Conservation (phyloP, 2,329 filamentous ascomycete genomes). For the Aspergillus terreus region DNA sequence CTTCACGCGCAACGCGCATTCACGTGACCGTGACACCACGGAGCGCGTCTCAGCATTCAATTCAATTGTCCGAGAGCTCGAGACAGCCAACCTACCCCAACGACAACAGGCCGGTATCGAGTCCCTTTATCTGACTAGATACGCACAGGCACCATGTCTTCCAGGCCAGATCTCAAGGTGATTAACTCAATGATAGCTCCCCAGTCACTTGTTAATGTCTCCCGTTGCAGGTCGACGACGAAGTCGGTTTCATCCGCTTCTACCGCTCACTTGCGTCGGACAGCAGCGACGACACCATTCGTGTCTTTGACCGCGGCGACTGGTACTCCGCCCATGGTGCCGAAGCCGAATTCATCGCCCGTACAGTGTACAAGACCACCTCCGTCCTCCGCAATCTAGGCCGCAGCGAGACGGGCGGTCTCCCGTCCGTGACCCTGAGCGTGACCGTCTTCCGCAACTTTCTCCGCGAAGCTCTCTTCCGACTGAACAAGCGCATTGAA, state of each 20-base stretch:
- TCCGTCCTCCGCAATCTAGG: slow-evolving; percentile 90
- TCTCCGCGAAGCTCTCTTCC: slow-evolving; percentile 87
- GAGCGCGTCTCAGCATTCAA: slow-evolving; percentile 18
- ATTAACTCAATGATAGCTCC: background rate
- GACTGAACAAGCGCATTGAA: slow-evolving; percentile 84
- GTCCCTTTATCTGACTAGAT: slow-evolving; percentile 10
- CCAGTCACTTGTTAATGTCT: slow-evolving; percentile 5
- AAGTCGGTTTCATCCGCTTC: slow-evolving; percentile 93
- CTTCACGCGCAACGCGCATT: slow-evolving; percentile 28
- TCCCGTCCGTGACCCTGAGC: slow-evolving; percentile 93
- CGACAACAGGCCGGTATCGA: slow-evolving; percentile 7
- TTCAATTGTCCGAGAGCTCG: background rate
- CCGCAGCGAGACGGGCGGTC: slow-evolving; percentile 73
- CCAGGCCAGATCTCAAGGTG: slow-evolving; percentile 69
- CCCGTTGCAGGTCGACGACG: slow-evolving; percentile 74
- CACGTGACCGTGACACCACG: slow-evolving; percentile 30
- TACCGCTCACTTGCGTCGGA: slow-evolving; percentile 79
- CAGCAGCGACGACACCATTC: slow-evolving; percentile 63
- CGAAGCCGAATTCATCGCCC: slow-evolving; percentile 47
- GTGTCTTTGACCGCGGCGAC: slow-evolving; percentile 90
- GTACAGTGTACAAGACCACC: slow-evolving; percentile 92
- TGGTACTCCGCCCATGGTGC: slow-evolving; percentile 71
- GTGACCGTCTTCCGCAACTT: slow-evolving; percentile 94
- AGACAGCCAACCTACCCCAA: slow-evolving; percentile 1
- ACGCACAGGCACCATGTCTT: slow-evolving; percentile 56